Conservation (phyloP, 108 stramenopile species). For the Hondaea fermentalgiana region DNA sequence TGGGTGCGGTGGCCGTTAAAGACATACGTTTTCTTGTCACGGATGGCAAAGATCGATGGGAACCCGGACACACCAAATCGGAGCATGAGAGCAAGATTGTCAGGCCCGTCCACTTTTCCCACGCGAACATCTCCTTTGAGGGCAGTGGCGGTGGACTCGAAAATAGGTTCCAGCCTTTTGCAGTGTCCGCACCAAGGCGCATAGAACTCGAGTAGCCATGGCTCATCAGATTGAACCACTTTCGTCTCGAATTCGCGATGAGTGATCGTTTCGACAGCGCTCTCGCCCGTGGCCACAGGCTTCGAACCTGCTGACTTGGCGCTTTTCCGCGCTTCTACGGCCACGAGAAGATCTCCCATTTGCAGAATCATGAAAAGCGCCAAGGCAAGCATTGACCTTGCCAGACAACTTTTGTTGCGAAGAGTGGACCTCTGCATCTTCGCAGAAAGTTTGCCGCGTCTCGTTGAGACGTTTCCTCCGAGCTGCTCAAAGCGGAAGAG, state of each 20-base stretch:
- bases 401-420: too few species aligned
- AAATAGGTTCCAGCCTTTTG: constrained; percentile 48
- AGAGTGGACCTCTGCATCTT: too few species aligned
- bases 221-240: neutral
- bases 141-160: constrained; percentile 44
- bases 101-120: constrained; percentile 65
- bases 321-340: neutral
- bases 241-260: neutral
- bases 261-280: neutral
- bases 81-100: constrained; percentile 51
- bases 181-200: constrained; percentile 70
- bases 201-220: constrained; percentile 57
- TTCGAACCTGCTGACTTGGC: too few species aligned
- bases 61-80: constrained; percentile 61
- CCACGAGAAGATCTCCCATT: too few species aligned
- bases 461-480: too few species aligned
- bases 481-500: too few species aligned
- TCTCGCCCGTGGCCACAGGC: neutral
- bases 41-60: constrained; percentile 65
- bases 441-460: too few species aligned
- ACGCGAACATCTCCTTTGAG: constrained; percentile 53
- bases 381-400: too few species aligned
- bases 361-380: too few species aligned
- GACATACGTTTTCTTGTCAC: constrained; percentile 65
- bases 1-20: constrained; percentile 49